A percentile compares a stretch with the other conserved stretches of the same genome.
phyloP scores from a whole-genome alignment of 768 basidiomycete genomes.

The Tulasnella sp. region DNA sequence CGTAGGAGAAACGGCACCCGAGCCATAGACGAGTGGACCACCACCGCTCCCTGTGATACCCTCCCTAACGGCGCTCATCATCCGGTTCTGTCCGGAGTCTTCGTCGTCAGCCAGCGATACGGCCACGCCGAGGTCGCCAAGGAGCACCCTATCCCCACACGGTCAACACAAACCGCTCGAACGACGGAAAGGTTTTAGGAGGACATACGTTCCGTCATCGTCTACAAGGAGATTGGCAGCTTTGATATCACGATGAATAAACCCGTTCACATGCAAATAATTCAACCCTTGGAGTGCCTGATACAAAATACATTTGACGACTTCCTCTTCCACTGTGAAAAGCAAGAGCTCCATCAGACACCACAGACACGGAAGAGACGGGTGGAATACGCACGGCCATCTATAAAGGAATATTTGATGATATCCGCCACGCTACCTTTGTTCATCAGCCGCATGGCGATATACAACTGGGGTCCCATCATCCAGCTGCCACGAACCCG shows the following conservation, averaged over 20 bases:
- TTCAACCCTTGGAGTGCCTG: conserved; percentile 84
- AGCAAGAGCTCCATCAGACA: not conserved
- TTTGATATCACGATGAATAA: conserved; percentile 90
- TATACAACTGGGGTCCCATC: conserved; percentile 67
- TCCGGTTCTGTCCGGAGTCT: conserved; percentile 24
- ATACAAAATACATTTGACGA: conserved; percentile 67
- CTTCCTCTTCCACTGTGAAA: conserved; percentile 63
- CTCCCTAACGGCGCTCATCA: not conserved
- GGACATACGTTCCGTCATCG: conserved; percentile 54
- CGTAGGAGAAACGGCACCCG: not conserved
- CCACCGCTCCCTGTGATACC: not conserved
- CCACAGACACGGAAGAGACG: not conserved
- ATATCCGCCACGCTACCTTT: conserved; percentile 77
- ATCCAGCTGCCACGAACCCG: conserved; percentile 87
- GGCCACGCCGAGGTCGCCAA: conserved; percentile 89
- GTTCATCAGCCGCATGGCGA: conserved; percentile 82
- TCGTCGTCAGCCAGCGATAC: conserved; percentile 64
- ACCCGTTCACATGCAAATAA: conserved; percentile 79
- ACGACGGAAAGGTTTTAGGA: not conserved
- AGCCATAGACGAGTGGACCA: not conserved
- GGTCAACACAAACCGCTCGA: not conserved
- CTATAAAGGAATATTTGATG: conserved; percentile 71
- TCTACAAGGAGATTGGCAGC: conserved; percentile 89
- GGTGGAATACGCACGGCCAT: conserved; percentile 33
- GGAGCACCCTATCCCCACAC: conserved; percentile 42